Evolutionary conservation across 176 grass and related monocot genomes (phyloP), one percentile per base, ranked within the genome.

Genomic region (Carex myosuroides): DNA sequence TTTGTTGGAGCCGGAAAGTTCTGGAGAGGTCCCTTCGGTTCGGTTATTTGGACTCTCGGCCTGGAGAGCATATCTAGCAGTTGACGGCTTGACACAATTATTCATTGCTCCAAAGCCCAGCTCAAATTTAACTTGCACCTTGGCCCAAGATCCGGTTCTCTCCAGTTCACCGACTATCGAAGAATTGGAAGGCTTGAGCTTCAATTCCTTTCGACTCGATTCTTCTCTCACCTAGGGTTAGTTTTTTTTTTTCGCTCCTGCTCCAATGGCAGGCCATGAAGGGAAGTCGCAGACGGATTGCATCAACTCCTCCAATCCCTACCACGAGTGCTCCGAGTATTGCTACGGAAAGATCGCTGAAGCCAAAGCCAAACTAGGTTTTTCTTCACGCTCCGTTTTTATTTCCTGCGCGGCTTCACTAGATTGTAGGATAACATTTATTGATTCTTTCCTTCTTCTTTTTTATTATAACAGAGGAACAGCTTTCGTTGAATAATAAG

Each of bases 241-340:
- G 52, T 52, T 14, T 81, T 42, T 29, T 81, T 6, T 39, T 39
- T 13, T 17, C 21, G 9, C 18, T 24, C 61, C 44, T 26, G 41
- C 20, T 53, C 5, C 41, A 0, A 83, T 83, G 81, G 62, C 81
- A 22, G 21, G 33, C 7, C 58, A 69, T 11, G 80, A 75, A 83
- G 80, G 86, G 56, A 87, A 67, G 55, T 71, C 63, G 21, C 69
- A 88, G n/a, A 86, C 89, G 17, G 83, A 87, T 20, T 91, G 89
- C 83, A 91, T 91, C 89, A 91, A 91, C 68, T 65, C 89, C 48
- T 83, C 89, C 35, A 91, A 91, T 82, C 86, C 89, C n/a, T 88
- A 79, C 78, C 89, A 91, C 79, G 86, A 91, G 35, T 91, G 89
- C 75, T 86, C 85, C 39, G 89, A 91, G 5, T 86, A 91, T 74